A percentile compares a stretch with the other conserved stretches of the same genome.
These are phyloP conservation scores for Colletotrichum sp. DNA, from an alignment of 2,329 filamentous ascomycete genomes.

Conservation along the genomic window DNA sequence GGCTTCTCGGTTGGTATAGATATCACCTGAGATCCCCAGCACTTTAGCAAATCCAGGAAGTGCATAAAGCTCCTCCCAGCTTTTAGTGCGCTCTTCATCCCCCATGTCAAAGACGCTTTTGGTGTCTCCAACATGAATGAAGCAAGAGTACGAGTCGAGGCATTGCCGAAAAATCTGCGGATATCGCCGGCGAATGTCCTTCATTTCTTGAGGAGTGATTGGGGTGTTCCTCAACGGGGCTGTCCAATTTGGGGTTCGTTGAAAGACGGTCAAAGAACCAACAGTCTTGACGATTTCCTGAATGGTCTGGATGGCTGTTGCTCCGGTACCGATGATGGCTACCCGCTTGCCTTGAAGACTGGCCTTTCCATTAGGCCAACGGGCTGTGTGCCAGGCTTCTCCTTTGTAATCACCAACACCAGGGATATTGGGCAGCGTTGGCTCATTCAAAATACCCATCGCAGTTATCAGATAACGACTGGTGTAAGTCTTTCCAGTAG, in stretches of 20 bases:
- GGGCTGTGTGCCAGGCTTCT: constrained; percentile 48
- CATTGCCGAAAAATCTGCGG: constrained; percentile 18
- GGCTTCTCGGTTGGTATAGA: constrained; percentile 29
- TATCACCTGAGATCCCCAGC: constrained; percentile 27
- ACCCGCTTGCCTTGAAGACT: constrained; percentile 52
- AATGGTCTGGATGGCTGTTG: constrained; percentile 50
- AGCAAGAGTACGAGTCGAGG: constrained; percentile 28
- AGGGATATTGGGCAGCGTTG: constrained; percentile 44
- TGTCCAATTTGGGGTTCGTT: constrained; percentile 53
- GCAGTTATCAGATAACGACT: constrained; percentile 35
- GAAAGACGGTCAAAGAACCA: constrained; percentile 57
- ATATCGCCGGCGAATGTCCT: not conserved
- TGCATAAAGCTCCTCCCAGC: constrained; percentile 35
- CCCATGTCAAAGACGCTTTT: constrained; percentile 28
- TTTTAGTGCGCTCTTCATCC: constrained; percentile 29
- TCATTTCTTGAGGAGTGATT: constrained; percentile 22
- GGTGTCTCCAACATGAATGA: constrained; percentile 32
- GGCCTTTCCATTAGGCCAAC: constrained; percentile 46
- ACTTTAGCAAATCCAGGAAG: constrained; percentile 42
- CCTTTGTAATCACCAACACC: constrained; percentile 46
- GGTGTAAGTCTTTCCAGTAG: constrained; percentile 25
- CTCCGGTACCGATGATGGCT: constrained; percentile 54
- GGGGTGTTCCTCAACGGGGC: constrained; percentile 28
- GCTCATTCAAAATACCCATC: constrained; percentile 40
- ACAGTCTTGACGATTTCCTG: constrained; percentile 50